These are phyloP conservation scores for Suhomyces bokatorum DNA, from an alignment of 1,139 yeast species.

Conservation along the genomic window DNA sequence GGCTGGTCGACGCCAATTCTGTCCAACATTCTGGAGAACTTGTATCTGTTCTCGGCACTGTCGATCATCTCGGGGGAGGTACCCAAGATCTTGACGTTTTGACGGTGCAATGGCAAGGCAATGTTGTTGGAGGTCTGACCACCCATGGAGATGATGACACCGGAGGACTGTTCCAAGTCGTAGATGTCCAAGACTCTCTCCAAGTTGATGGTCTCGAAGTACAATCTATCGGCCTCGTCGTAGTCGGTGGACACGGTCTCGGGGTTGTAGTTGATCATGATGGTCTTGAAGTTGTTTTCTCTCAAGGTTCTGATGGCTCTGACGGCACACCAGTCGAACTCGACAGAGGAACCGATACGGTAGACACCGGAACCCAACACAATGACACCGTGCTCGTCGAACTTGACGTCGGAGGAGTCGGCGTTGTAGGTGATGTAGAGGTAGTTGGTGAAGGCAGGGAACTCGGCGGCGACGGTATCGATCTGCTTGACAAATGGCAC, in stretches of 20 bases:
- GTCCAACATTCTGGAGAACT: slow-evolving; percentile 97
- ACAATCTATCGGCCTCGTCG: slow-evolving; percentile 96
- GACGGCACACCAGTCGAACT: slow-evolving; percentile 96
- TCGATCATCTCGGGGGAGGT: slow-evolving; percentile 99
- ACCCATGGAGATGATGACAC: slow-evolving; percentile 98
- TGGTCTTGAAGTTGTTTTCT: slow-evolving; percentile 82
- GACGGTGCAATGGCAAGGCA: slow-evolving; percentile 91
- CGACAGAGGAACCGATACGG: slow-evolving; percentile 93
- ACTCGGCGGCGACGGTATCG: slow-evolving; percentile 98
- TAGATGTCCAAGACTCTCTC: slow-evolving; percentile 96
- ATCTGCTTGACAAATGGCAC: slow-evolving; percentile 95
- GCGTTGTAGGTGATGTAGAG: slow-evolving; percentile 95
- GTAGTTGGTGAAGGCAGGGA: slow-evolving; percentile 96
- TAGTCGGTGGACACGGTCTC: slow-evolving; percentile 98
- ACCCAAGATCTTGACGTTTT: slow-evolving; percentile 93
- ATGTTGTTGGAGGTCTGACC: slow-evolving; percentile 98
- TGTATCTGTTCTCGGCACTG: slow-evolving; percentile 96
- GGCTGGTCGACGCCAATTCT: slow-evolving; percentile 98
- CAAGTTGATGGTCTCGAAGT: slow-evolving; percentile 92
- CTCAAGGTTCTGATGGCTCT: slow-evolving; percentile 94
- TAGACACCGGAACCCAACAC: slow-evolving; percentile 93
- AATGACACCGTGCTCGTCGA: slow-evolving; percentile 85
- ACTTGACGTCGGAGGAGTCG: slow-evolving; percentile 78
- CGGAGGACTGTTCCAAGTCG: slow-evolving; percentile 85
- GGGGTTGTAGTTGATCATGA: slow-evolving; percentile 97